Conservation (phyloP, 148 eudicot species). For the Hydrangea macrophylla region DNA sequence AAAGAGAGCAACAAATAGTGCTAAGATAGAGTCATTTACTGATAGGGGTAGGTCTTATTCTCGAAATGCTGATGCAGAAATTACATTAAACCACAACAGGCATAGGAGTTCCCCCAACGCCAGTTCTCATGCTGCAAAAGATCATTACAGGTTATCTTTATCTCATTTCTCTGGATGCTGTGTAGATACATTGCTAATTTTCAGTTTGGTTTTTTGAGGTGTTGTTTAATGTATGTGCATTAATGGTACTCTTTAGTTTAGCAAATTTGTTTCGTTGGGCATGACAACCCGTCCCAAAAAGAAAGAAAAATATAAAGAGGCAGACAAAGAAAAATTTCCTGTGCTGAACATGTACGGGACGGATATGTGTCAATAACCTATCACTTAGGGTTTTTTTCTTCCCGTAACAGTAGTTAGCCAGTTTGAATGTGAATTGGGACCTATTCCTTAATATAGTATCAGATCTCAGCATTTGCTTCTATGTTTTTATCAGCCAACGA, state of each 20-base stretch:
- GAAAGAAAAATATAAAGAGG: no score
- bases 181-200: conserved; percentile 4
- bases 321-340: no score
- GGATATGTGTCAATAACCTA: no score
- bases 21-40: conserved; percentile 37
- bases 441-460: no score
- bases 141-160: conserved; percentile 56
- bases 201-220: not conserved
- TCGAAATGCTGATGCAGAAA: conserved; percentile 45
- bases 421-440: no score
- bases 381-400: no score
- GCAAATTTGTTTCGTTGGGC: no score
- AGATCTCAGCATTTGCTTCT: not conserved
- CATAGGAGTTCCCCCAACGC: conserved; percentile 65
- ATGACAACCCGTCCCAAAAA: no score
- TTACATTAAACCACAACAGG: conserved; percentile 41
- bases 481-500: not conserved
- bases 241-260: not conserved
- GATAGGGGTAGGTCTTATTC: conserved; percentile 66
- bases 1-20: conserved; percentile 32
- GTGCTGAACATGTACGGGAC: no score
- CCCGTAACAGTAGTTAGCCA: no score
- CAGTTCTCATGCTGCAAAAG: conserved; percentile 43
- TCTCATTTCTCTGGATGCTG: conserved; percentile 3
- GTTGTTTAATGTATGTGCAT: not conserved